phyloP scores from a whole-genome alignment of 257 asterid species.

The Solanum paucissectum region DNA sequence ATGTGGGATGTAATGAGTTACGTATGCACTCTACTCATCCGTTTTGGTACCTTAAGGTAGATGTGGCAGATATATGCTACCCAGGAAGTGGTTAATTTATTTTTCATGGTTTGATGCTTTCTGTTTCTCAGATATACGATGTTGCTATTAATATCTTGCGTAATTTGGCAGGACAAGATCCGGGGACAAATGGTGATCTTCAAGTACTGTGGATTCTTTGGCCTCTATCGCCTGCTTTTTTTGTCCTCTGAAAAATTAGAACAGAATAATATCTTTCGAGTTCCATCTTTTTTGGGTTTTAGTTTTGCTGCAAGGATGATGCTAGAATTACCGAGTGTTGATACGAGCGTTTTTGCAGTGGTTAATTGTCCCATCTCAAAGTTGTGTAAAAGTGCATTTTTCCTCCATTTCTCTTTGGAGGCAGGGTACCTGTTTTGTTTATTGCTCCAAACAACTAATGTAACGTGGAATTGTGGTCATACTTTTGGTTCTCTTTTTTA shows the following conservation, averaged over 20 bases:
- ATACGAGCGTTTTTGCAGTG: conserved; percentile 14
- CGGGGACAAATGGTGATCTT: conserved; percentile 64
- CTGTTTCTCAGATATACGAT: neutral
- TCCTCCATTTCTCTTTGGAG: conserved; percentile 8
- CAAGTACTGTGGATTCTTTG: conserved; percentile 21
- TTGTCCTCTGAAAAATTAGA: conserved; percentile 31
- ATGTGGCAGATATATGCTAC: neutral
- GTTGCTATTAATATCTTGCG: conserved; percentile 3
- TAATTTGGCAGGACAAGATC: conserved; percentile 62
- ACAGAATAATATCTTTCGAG: conserved; percentile 45
- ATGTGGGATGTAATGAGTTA: neutral
- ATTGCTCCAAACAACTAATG: conserved; percentile 2
- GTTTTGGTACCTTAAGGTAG: neutral
- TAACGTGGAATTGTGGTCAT: neutral
- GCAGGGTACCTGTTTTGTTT: conserved; percentile 7
- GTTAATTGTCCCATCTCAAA: conserved; percentile 29
- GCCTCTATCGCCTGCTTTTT: conserved; percentile 16
- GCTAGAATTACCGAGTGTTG: conserved; percentile 25
- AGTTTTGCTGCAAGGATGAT: conserved; percentile 45
- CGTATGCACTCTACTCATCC: neutral
- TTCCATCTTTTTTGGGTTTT: conserved; percentile 23
- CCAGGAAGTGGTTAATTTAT: neutral
- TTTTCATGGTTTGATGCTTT: neutral
- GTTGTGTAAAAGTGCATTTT: conserved; percentile 29
- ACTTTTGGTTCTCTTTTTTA: neutral